Evolutionary conservation across 768 basidiomycete species (phyloP).

Genomic region (Mycena sanguinolenta): DNA sequence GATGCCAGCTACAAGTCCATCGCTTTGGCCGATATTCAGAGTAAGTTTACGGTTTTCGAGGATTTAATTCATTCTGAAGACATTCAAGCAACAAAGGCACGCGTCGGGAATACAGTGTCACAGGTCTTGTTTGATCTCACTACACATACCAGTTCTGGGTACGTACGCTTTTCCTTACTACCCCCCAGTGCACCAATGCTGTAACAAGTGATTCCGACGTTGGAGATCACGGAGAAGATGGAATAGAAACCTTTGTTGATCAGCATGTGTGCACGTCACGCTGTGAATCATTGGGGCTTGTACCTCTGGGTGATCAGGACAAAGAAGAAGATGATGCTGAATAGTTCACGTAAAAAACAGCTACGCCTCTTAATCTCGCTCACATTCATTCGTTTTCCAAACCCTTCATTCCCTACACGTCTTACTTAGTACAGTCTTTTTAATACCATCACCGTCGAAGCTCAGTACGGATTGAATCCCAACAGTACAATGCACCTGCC

Average conservation of each 20-base stretch:
- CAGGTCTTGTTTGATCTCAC: constrained; percentile 3
- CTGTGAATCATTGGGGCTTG: background rate
- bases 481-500: no score
- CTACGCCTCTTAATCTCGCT: no score
- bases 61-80: background rate
- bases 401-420: no score
- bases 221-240: no score
- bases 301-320: background rate
- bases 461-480: no score
- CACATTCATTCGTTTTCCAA: no score
- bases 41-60: background rate
- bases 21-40: constrained; percentile 28
- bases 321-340: background rate
- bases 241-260: constrained; percentile 2
- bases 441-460: no score
- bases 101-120: background rate
- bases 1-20: constrained; percentile 7
- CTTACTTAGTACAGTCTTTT: no score
- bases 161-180: background rate
- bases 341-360: background rate
- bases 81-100: background rate
- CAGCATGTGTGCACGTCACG: background rate
- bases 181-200: background rate
- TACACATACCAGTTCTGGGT: background rate
- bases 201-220: background rate